phyloP scores from a whole-genome alignment of 2,329 filamentous ascomycete genomes.

The Colletotrichum filicis region DNA sequence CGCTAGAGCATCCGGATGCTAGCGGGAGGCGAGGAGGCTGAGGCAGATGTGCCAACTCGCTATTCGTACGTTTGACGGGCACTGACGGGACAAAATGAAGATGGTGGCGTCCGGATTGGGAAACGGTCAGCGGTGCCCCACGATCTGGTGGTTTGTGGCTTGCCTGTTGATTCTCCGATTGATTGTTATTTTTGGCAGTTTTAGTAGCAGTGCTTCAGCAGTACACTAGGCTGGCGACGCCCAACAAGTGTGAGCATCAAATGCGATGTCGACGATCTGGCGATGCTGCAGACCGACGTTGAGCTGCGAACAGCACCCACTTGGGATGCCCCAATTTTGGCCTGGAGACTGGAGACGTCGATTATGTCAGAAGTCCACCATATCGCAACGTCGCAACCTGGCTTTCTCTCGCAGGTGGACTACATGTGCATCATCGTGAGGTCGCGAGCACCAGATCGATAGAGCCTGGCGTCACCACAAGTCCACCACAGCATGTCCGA shows the following conservation, averaged over 20 bases:
- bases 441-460: neutral
- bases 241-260: neutral
- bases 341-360: neutral
- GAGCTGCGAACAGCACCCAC: neutral
- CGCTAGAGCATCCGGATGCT: conserved; percentile 8
- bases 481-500: neutral
- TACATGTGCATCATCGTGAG: neutral
- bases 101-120: conserved; percentile 10
- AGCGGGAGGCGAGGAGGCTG: conserved; percentile 6
- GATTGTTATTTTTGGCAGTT: conserved; percentile 22
- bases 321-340: neutral
- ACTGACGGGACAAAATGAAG: neutral
- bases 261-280: neutral
- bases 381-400: conserved; percentile 10
- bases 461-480: neutral
- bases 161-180: neutral
- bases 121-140: conserved; percentile 9
- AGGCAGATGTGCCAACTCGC: conserved; percentile 7
- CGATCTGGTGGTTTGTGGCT: conserved; percentile 24
- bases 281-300: neutral
- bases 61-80: neutral
- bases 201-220: neutral
- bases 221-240: neutral
- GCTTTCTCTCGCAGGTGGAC: neutral
- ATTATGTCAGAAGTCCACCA: conserved; percentile 29